phyloP scores from a whole-genome alignment of 495 filamentous ascomycete genomes.

The Aspergillus baeticus region DNA sequence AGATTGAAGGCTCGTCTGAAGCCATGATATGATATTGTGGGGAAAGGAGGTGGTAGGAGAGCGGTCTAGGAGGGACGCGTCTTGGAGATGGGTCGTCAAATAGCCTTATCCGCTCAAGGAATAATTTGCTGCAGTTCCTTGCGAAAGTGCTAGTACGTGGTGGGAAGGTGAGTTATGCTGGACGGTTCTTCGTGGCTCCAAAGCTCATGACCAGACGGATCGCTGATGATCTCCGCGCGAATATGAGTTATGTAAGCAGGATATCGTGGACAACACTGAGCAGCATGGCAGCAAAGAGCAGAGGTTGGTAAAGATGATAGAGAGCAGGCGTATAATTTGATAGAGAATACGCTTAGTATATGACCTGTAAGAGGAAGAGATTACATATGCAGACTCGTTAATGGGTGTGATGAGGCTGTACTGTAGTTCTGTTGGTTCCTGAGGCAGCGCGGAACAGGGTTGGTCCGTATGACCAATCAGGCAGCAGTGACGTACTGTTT shows the following conservation, averaged over 20 bases:
- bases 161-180: background rate
- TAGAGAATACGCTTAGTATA: too few relatives aligned
- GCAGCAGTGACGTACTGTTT: conserved; percentile 44
- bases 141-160: too few relatives aligned
- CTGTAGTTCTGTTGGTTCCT: conserved; percentile 4
- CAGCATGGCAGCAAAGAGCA: too few relatives aligned
- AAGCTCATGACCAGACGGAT: background rate
- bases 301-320: too few relatives aligned
- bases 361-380: too few relatives aligned
- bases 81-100: background rate
- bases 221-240: conserved; percentile 12
- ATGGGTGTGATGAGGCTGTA: background rate
- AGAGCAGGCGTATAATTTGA: too few relatives aligned
- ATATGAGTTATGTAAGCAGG: conserved; percentile 10
- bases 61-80: background rate
- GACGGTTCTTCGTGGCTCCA: background rate
- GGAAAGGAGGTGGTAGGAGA: conserved; percentile 5
- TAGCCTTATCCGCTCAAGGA: too few relatives aligned
- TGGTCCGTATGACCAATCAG: conserved; percentile 45
- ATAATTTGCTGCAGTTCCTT: too few relatives aligned
- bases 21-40: conserved; percentile 38
- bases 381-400: too few relatives aligned
- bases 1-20: conserved; percentile 33
- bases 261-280: background rate
- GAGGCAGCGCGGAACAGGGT: conserved; percentile 31